Percentiles rank a stretch among this genome's conserved stretches.
Conservation (phyloP, 148 eudicot species). For the Persicaria maculosa region DNA sequence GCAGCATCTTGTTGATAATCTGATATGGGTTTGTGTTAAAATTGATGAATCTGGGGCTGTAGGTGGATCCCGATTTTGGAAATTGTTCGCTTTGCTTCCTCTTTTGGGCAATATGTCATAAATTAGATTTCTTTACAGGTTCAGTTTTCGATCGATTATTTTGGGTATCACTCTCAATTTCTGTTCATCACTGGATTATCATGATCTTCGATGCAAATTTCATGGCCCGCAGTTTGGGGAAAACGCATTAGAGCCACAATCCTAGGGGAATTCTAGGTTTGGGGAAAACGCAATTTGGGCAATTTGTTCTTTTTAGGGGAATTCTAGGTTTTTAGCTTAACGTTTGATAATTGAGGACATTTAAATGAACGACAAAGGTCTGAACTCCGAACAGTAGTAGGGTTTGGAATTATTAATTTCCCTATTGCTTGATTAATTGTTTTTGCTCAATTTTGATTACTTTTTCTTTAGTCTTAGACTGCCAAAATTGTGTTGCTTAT, state of each 20-base stretch:
- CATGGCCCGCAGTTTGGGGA: neutral
- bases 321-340: slow-evolving; percentile 7
- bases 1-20: slow-evolving; percentile 2
- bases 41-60: neutral
- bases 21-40: slow-evolving; percentile 8
- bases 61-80: neutral
- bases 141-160: neutral
- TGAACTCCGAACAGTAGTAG: no score
- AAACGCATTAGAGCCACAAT: neutral
- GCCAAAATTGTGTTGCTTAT: neutral
- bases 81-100: neutral
- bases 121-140: neutral
- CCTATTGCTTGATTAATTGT: neutral
- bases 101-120: neutral
- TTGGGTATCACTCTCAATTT: neutral
- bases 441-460: neutral
- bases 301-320: neutral
- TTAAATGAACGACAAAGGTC: neutral
- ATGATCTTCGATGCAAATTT: slow-evolving; percentile 6
- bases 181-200: neutral
- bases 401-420: neutral
- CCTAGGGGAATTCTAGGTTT: slow-evolving; percentile 4
- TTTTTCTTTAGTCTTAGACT: neutral
- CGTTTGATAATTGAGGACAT: neutral
- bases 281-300: neutral